phyloP scores from a whole-genome alignment of 371 early-diverging fungal species.

The Mucor lusitanicus region DNA sequence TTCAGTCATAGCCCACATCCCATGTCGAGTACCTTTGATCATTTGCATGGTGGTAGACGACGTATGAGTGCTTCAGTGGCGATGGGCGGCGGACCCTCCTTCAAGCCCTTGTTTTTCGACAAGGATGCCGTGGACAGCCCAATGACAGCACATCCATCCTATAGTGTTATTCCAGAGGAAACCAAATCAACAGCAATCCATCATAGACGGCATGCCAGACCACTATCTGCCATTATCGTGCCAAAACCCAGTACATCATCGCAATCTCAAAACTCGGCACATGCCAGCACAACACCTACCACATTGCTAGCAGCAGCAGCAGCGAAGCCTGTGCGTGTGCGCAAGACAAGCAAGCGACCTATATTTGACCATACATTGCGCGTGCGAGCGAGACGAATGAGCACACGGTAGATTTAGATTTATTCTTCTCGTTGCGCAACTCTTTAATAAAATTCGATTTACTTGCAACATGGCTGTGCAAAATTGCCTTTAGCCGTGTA shows the following conservation, averaged over 20 bases:
- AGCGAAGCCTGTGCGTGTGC: conserved; percentile 13
- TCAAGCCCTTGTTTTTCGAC: conserved; percentile 17
- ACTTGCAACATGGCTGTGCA: too few species aligned
- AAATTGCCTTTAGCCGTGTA: too few species aligned
- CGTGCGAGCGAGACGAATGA: conserved; percentile 25
- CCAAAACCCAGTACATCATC: conserved; percentile 23
- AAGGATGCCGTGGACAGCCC: conserved; percentile 17
- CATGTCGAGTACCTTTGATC: background rate
- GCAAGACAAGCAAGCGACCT: conserved; percentile 32
- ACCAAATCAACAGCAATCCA: background rate
- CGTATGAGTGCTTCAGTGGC: conserved; percentile 26
- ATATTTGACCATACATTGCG: conserved; percentile 30
- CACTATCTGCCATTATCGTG: conserved; percentile 21
- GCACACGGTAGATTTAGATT: conserved; percentile 17
- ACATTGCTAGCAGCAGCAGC: conserved; percentile 4
- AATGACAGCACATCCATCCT: conserved; percentile 6
- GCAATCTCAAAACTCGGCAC: conserved; percentile 11
- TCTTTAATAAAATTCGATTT: too few species aligned
- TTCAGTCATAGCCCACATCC: conserved; percentile 13
- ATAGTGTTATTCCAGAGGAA: conserved; percentile 20
- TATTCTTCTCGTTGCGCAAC: too few species aligned
- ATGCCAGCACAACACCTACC: conserved; percentile 13
- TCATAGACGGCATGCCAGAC: conserved; percentile 14
- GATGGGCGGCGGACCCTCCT: background rate
- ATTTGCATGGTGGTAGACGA: conserved; percentile 10